Conservation (phyloP, 2,329 filamentous ascomycete genomes). For the Paramyrothecium sp. region DNA sequence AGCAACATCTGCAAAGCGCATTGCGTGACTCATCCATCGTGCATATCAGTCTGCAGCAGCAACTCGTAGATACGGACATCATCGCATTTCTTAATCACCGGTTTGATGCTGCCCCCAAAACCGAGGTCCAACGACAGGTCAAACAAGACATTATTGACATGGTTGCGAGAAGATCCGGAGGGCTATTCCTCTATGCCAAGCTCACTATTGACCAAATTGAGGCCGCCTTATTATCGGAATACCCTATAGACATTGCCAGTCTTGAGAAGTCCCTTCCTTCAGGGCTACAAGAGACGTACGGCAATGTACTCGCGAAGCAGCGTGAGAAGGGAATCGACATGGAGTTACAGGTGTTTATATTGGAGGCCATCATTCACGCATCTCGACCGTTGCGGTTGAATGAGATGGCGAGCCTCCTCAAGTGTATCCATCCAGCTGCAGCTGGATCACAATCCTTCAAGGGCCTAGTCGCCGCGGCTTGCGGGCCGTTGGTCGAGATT, state of each 20-base stretch:
- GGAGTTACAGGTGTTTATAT: constrained; percentile 30
- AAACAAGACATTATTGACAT: constrained; percentile 14
- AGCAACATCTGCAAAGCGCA: constrained; percentile 14
- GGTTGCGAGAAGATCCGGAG: constrained; percentile 11
- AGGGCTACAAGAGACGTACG: constrained; percentile 26
- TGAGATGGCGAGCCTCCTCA: constrained; percentile 27
- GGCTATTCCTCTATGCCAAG: constrained; percentile 19
- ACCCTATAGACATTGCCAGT: constrained; percentile 1
- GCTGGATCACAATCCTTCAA: constrained; percentile 23
- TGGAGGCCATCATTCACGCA: constrained; percentile 37
- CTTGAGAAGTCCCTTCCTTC: constrained; percentile 14
- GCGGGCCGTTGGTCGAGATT: constrained; percentile 40
- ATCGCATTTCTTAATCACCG: constrained; percentile 12
- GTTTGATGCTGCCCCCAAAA: constrained; percentile 8
- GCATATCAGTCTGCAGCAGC: constrained; percentile 17
- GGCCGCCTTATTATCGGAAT: not conserved
- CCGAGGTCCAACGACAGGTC: not conserved
- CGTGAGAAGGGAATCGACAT: constrained; percentile 21
- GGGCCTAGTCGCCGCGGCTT: constrained; percentile 29
- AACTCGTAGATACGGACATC: constrained; percentile 16
- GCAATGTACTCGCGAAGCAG: constrained; percentile 32
- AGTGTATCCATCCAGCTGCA: constrained; percentile 17
- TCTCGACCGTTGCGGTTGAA: constrained; percentile 35
- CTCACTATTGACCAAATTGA: constrained; percentile 19
- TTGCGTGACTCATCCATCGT: constrained; percentile 16